Percentiles rank a stretch among this genome's conserved stretches.
These are phyloP conservation scores for Leptographium galeiforme DNA, from an alignment of 2,329 filamentous ascomycete genomes.

Conservation along the genomic window DNA sequence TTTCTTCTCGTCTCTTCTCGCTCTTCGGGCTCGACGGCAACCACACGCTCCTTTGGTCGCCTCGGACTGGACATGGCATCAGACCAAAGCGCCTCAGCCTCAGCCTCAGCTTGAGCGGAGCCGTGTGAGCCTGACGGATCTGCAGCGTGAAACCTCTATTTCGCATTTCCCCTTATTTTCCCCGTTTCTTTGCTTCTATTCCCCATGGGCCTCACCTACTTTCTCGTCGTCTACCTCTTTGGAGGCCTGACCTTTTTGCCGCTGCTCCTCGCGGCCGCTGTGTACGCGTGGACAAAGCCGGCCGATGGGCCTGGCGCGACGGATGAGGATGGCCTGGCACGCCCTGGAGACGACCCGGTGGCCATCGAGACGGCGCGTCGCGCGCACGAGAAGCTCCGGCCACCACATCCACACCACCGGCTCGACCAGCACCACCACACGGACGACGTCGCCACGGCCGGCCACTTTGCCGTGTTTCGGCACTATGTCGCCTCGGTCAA, in stretches of 20 bases:
- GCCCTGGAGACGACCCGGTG: slow-evolving; percentile 50
- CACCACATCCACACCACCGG: slow-evolving; percentile 32
- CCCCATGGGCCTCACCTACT: slow-evolving; percentile 27
- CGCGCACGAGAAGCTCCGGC: slow-evolving; percentile 23
- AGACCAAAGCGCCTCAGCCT: background rate
- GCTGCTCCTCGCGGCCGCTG: slow-evolving; percentile 40
- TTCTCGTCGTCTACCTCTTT: slow-evolving; percentile 66
- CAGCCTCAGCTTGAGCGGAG: background rate
- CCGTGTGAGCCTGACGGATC: background rate
- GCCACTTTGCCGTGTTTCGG: slow-evolving; percentile 89
- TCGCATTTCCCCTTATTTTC: background rate
- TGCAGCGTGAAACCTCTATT: too few relatives aligned
- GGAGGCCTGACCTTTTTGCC: slow-evolving; percentile 84
- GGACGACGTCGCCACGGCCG: slow-evolving; percentile 61
- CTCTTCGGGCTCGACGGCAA: background rate
- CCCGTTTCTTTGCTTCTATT: background rate
- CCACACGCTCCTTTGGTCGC: too few relatives aligned
- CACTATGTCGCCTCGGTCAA: slow-evolving; percentile 88
- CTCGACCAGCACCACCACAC: slow-evolving; percentile 35
- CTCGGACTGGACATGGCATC: background rate
- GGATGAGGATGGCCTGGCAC: slow-evolving; percentile 25
- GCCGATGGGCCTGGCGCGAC: slow-evolving; percentile 29
- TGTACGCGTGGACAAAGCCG: slow-evolving; percentile 53
- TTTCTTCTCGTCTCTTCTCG: background rate
- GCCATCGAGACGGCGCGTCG: slow-evolving; percentile 34